A percentile compares a stretch with the other conserved stretches of the same genome.
Conservation (phyloP, 1,139 yeast species). For the Magnusiomyces paraingens region DNA sequence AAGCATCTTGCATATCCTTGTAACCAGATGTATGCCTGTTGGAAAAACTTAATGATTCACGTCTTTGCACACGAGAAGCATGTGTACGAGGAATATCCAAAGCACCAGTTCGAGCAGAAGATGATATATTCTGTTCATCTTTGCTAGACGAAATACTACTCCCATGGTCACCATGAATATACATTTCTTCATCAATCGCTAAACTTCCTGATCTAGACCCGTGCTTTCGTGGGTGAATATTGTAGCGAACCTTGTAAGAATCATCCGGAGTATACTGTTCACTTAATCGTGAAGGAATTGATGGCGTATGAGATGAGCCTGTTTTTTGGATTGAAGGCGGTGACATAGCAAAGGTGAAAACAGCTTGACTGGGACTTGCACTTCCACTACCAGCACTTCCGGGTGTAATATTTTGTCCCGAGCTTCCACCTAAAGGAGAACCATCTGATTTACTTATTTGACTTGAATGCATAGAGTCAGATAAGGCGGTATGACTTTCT, state of each 20-base stretch:
- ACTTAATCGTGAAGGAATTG: constrained; percentile 32
- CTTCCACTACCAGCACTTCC: constrained; percentile 1
- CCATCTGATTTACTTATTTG: background rate
- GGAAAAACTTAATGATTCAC: constrained; percentile 19
- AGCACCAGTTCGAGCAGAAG: constrained; percentile 2
- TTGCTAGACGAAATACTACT: background rate
- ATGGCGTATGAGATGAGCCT: constrained; percentile 31
- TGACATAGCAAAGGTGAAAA: constrained; percentile 18
- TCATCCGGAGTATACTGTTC: constrained; percentile 29
- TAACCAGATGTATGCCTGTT: constrained; percentile 20
- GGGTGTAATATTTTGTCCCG: constrained; percentile 21
- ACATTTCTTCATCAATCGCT: constrained; percentile 9
- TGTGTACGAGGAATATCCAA: constrained; percentile 11
- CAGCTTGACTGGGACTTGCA: constrained; percentile 9
- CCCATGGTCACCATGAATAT: background rate
- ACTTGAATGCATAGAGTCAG: constrained; percentile 29
- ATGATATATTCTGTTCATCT: background rate
- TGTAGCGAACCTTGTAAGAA: constrained; percentile 11
- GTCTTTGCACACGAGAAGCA: constrained; percentile 10
- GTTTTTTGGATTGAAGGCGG: constrained; percentile 36
- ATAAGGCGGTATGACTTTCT: constrained; percentile 40
- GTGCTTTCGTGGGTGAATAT: constrained; percentile 14
- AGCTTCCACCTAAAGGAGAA: constrained; percentile 1
- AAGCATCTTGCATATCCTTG: constrained; percentile 20
- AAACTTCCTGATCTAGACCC: constrained; percentile 7